A percentile compares a stretch with the other conserved stretches of the same genome.
phyloP scores from a whole-genome alignment of 1,139 yeast genomes.

The Protomyces inouyei region DNA sequence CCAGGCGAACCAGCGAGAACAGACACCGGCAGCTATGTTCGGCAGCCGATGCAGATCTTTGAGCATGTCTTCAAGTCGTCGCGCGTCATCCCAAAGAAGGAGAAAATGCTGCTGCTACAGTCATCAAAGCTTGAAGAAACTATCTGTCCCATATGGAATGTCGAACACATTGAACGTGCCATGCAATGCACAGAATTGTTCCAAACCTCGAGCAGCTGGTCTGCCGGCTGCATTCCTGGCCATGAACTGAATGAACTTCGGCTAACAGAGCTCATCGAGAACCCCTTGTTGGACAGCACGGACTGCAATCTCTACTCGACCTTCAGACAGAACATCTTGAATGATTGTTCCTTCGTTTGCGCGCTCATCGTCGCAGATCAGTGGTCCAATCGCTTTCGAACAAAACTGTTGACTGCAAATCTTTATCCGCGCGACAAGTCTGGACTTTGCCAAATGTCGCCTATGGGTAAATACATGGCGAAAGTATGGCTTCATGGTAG shows the following conservation, averaged over 20 bases:
- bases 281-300: neutral
- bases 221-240: neutral
- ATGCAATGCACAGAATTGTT: neutral
- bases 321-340: conserved; percentile 53
- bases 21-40: neutral
- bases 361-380: conserved; percentile 48
- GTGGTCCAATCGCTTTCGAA: neutral
- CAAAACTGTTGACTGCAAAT: conserved; percentile 30
- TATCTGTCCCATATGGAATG: conserved; percentile 31
- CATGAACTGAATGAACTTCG: neutral
- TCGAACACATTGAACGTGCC: neutral
- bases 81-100: conserved; percentile 19
- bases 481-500: conserved; percentile 57
- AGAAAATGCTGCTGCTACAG: conserved; percentile 25
- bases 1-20: neutral
- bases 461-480: conserved; percentile 43
- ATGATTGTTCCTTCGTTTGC: conserved; percentile 76
- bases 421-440: conserved; percentile 35
- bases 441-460: conserved; percentile 32
- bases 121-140: conserved; percentile 29
- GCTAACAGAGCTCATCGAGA: neutral
- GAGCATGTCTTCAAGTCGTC: neutral
- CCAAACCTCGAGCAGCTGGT: conserved; percentile 9
- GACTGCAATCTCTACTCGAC: conserved; percentile 32
- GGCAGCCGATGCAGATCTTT: neutral